Evolutionary conservation across 352 stramenopile genomes (phyloP), one percentile per base, ranked within the genome.

Genomic region (Globisporangium abappressorium): DNA sequence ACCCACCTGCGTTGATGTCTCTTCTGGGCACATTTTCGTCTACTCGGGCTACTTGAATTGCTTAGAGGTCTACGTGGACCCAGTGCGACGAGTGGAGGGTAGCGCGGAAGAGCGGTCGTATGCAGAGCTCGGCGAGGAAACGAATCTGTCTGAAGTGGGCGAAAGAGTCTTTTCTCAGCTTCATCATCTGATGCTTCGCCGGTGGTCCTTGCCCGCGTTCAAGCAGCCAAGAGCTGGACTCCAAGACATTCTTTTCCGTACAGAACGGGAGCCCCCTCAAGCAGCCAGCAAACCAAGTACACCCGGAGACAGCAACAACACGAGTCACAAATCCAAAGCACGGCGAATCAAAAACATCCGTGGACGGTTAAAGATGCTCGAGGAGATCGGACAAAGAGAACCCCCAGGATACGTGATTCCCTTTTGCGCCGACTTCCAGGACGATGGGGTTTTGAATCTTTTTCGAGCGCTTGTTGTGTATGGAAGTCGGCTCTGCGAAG

Each of bases 11-110:
- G 78, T 84, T n/a, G 80, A 93, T 51, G 33, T 56, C 24, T 59
- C 30, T 18, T 69, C 72, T 11, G 72, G 75, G n/a, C 82, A 81
- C 57, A 79, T 93, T 55, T 68, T 92, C 7, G 82, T 89, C 3
- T 88, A 87, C 51, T 92, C 83, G 0, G 77, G 82, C 8, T 89
- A 88, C 57, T 63, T 91, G n/a, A 90, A 90, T 38, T 90, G 80
- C 28, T 55, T 91, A 7, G 81, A 91, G 67, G 80, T 89, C 34
- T 91, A 90, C 57, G 56, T 68, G 14, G 57, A 79, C 46, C 38
- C 65, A 47, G 53, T 51, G 15, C 67, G 62, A 47, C 14, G 38
- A 4, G 56, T 33, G 15, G 30, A 57, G 36, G 41, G n/a, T 24
- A 71, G 66, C 14, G 8, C 54, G 2, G n/a, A 36, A 22, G 28